Conservation (phyloP, 306 rosid genomes). For the Pueraria montana region DNA sequence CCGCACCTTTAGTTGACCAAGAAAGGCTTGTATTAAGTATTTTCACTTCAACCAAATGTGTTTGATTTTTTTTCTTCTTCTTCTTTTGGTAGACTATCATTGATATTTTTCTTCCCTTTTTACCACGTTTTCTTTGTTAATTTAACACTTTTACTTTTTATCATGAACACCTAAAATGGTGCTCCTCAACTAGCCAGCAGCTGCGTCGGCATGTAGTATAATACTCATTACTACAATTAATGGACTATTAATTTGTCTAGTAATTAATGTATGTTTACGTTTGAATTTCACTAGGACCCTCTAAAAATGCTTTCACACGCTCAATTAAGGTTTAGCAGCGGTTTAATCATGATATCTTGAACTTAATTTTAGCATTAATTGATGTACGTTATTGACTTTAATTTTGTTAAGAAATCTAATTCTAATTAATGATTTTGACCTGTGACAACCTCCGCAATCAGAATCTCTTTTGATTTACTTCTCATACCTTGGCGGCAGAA, state of each 20-base stretch:
- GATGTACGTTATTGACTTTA: slow-evolving; percentile 33
- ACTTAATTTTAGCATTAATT: slow-evolving; percentile 35
- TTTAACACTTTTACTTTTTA: slow-evolving; percentile 11
- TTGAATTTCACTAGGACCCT: neutral
- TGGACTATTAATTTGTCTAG: neutral
- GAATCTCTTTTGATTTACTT: slow-evolving; percentile 18
- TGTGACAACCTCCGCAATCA: slow-evolving; percentile 34
- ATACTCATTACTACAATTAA: neutral
- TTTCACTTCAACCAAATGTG: slow-evolving; percentile 16
- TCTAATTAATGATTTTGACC: slow-evolving; percentile 45
- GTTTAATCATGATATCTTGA: slow-evolving; percentile 36
- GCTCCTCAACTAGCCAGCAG: neutral
- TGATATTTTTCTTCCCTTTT: neutral
- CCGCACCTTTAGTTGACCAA: slow-evolving; percentile 59
- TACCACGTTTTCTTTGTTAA: slow-evolving; percentile 28
- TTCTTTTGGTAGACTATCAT: neutral
- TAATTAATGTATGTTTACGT: neutral
- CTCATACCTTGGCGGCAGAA: slow-evolving; percentile 55
- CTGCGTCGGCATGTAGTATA: slow-evolving; percentile 29
- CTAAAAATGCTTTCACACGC: neutral
- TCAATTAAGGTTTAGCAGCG: neutral
- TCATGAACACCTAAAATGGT: neutral
- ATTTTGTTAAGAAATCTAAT: slow-evolving; percentile 38
- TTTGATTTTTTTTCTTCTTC: neutral
- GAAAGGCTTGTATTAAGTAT: neutral